Percentiles rank a stretch among this genome's conserved stretches.
Conservation (phyloP, 2,329 filamentous ascomycete genomes). For the Talaromyces sp. region DNA sequence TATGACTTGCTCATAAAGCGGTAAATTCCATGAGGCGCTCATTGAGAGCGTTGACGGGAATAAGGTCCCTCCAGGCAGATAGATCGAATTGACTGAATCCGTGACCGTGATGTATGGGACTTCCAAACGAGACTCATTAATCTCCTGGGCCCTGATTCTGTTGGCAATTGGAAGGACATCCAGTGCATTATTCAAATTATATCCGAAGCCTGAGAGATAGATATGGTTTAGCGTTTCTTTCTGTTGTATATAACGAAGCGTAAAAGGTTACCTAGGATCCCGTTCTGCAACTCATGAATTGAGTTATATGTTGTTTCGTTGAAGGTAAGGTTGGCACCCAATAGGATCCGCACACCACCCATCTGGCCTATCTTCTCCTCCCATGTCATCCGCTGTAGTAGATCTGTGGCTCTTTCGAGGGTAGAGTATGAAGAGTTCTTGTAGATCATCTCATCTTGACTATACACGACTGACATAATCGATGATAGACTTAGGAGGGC, state of each 20-base stretch:
- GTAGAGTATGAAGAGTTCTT: background rate
- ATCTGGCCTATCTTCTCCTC: background rate
- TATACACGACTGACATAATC: background rate
- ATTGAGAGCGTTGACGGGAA: background rate
- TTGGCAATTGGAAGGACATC: background rate
- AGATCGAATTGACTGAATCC: background rate
- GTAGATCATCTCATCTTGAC: background rate
- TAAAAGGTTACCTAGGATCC: background rate
- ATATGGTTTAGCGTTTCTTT: background rate
- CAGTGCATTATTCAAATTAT: background rate
- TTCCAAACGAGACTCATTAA: background rate
- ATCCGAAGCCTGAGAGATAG: background rate
- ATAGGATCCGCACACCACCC: background rate
- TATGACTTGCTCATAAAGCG: background rate
- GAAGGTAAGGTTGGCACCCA: background rate
- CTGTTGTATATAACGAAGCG: background rate
- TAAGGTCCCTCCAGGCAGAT: background rate
- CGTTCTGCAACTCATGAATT: background rate
- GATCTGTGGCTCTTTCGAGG: background rate
- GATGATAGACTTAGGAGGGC: background rate
- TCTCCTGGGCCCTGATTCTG: background rate
- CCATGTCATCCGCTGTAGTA: background rate
- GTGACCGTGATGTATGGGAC: background rate
- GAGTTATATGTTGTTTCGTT: background rate
- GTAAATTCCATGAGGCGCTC: background rate